Percentiles rank a stretch among this genome's conserved stretches.
Conservation (phyloP, 257 asterid genomes). For the Solanum clarkiae region DNA sequence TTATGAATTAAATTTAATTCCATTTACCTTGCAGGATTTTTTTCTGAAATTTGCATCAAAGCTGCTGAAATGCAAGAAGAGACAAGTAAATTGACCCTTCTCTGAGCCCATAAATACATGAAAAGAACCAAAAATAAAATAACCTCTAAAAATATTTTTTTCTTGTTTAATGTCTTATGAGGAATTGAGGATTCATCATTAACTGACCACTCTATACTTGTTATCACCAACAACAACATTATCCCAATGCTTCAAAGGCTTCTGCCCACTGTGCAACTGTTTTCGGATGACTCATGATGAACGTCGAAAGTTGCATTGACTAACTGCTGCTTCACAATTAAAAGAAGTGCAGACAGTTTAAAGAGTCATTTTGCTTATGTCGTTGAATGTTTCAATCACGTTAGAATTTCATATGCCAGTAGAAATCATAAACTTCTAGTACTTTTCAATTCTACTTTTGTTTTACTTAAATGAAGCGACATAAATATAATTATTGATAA, state of each 20-base stretch:
- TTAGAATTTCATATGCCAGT: background rate
- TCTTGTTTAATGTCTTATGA: background rate
- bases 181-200: background rate
- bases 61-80: background rate
- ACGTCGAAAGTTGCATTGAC: no score
- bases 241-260: no score
- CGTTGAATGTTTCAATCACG: background rate
- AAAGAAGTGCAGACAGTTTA: no score
- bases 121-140: background rate
- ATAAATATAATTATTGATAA: no score
- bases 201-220: background rate
- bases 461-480: background rate
- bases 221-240: no score
- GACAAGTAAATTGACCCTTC: background rate
- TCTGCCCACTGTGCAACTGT: no score
- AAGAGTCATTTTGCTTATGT: no score
- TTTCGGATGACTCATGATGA: no score
- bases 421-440: background rate
- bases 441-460: background rate
- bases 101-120: background rate
- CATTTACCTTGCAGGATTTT: background rate
- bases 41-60: background rate
- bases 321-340: no score
- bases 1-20: background rate
- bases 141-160: background rate